Evolutionary conservation across 148 eudicot genomes (phyloP), one percentile per base, ranked within the genome.

Genomic region (Pouteria glomerata): DNA sequence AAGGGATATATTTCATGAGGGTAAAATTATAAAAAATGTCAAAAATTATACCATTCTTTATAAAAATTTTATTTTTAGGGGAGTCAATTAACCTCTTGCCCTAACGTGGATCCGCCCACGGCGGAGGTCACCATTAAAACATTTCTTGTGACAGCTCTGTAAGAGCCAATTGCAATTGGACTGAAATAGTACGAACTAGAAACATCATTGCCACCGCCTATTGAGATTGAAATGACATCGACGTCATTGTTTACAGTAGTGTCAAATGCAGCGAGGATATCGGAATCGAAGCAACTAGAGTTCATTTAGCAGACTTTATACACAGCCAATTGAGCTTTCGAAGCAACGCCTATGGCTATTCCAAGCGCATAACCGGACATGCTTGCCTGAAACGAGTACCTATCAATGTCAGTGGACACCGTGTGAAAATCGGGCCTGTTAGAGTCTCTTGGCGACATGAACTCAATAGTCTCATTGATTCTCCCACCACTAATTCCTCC

Each of bases 401-500:
- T 68, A 5, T 97, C 99, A 4, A 94, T 97, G 0, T 97, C 97
- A 0, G 97, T 95, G 0, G 99, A 92, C 3, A 97, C 97, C 0
- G 97, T 95, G 75, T 92, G 99, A 15, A 97, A 92, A 15, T 97
- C 99, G 24, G 92, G 99, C 0, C 99, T 97, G 62, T 95, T 96
- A 1, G 96, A 97, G 51, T 95, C 99, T 65, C 99, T 63, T 0
- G 99, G 82, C 0, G 96, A 92, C 44, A 75, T 63, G 52, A 81
- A 95, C 76, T 95, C 97, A 6, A 77, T 68, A 0, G 86, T 80
- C 10, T 77, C 74, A 35, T 88, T 88, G 45, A 88, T 86, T 19
- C 84, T 90, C 1, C 89, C 81, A 0, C 82, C 84, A 12, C 87
- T n/a, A n/a, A n/a, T n/a, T n/a, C n/a, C n/a, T 72, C 79, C 51